Conservation (phyloP, 2,329 filamentous ascomycete species). For the Zopfia rhizophila region DNA sequence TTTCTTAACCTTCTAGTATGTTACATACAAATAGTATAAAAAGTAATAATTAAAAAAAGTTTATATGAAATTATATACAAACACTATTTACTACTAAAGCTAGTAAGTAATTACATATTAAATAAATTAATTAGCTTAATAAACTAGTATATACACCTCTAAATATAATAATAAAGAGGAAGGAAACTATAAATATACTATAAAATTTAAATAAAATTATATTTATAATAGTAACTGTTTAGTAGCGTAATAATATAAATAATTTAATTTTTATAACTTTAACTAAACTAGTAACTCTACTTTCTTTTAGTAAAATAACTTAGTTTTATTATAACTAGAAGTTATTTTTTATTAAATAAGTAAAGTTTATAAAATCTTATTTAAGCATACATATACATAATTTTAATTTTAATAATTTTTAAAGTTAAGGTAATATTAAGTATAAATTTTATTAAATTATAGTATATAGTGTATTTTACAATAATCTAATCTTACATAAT, state of each 20-base stretch:
- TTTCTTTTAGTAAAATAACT: constrained; percentile 9
- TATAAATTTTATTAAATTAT: constrained; percentile 4
- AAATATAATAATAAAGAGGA: constrained; percentile 16
- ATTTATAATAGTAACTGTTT: constrained; percentile 13
- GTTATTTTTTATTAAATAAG: constrained; percentile 17
- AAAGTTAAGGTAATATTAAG: neutral
- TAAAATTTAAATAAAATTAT: constrained; percentile 13
- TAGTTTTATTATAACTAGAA: constrained; percentile 8
- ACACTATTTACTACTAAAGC: constrained; percentile 14
- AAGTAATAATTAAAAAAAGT: constrained; percentile 15
- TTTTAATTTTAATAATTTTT: constrained; percentile 2
- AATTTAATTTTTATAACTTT: constrained; percentile 9
- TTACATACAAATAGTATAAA: constrained; percentile 12
- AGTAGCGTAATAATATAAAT: constrained; percentile 16
- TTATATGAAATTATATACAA: constrained; percentile 14
- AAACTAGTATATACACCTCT: constrained; percentile 18
- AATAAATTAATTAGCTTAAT: constrained; percentile 16
- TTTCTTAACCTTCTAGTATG: constrained; percentile 9
- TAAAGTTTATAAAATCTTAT: constrained; percentile 12
- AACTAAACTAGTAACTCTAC: constrained; percentile 9
- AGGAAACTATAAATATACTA: constrained; percentile 13
- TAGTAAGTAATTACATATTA: constrained; percentile 14
- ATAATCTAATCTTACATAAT: constrained; percentile 3
- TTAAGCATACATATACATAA: constrained; percentile 1
- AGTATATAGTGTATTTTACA: neutral